Conservation (phyloP, 768 basidiomycete genomes). For the Crepidotus variabilis region DNA sequence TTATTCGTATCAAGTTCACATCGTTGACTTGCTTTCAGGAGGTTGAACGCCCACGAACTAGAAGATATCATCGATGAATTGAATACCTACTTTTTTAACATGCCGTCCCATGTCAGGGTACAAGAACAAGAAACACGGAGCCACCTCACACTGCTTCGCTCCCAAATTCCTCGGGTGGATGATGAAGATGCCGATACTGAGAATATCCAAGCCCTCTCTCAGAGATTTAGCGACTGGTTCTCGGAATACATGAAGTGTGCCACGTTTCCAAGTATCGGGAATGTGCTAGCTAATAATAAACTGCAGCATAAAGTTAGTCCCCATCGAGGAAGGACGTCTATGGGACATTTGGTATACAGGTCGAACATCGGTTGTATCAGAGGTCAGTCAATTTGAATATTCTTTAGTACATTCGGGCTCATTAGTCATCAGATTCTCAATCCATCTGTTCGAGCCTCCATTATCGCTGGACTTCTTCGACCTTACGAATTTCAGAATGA, state of each 20-base stretch:
- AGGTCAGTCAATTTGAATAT: constrained; percentile 44
- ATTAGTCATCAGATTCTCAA: constrained; percentile 67
- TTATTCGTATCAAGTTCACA: not conserved
- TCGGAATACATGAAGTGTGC: constrained; percentile 46
- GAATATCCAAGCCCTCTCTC: constrained; percentile 12
- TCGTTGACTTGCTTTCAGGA: constrained; percentile 20
- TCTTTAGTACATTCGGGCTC: no score
- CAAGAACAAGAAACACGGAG: constrained; percentile 29
- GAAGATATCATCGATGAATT: constrained; percentile 35
- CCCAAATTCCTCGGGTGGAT: constrained; percentile 14
- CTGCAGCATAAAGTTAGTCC: no score
- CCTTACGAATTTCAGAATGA: constrained; percentile 45
- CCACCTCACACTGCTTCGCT: constrained; percentile 15
- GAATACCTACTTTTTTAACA: constrained; percentile 16
- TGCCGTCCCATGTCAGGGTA: constrained; percentile 21
- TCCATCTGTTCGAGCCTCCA: constrained; percentile 59
- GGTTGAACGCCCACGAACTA: constrained; percentile 33
- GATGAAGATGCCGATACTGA: constrained; percentile 7
- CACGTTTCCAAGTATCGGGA: not conserved
- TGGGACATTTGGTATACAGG: constrained; percentile 76
- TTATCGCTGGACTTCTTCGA: constrained; percentile 57
- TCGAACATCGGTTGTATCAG: constrained; percentile 56
- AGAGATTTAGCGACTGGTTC: constrained; percentile 46
- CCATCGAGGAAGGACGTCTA: no score
- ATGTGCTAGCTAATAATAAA: not conserved